Evolutionary conservation across 768 basidiomycete genomes (phyloP).

Genomic region (Lyophyllum decastes): DNA sequence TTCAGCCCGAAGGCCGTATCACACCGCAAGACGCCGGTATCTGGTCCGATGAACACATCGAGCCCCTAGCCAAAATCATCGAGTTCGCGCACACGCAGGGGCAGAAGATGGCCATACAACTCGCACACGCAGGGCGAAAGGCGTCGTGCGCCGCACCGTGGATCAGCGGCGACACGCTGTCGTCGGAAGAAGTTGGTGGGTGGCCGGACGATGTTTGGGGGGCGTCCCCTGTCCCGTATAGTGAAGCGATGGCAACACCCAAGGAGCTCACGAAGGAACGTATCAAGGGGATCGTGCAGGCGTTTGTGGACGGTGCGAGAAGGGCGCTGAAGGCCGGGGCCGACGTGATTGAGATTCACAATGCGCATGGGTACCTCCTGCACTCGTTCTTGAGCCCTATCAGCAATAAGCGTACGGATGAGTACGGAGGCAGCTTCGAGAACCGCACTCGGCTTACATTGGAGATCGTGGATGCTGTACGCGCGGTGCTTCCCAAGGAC

Average conservation of each 20-base stretch:
- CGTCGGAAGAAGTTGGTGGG: conserved; percentile 42
- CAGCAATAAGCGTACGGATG: conserved; percentile 63
- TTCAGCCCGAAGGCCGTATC: conserved; percentile 64
- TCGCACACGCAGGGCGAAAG: conserved; percentile 80
- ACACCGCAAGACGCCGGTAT: conserved; percentile 65
- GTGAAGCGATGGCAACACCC: conserved; percentile 47
- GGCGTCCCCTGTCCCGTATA: conserved; percentile 52
- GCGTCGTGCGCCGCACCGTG: conserved; percentile 66
- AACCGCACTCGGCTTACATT: conserved; percentile 64
- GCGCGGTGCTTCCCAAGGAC: conserved; percentile 55
- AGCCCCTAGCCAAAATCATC: conserved; percentile 48
- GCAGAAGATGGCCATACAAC: conserved; percentile 72
- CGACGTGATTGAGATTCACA: conserved; percentile 63
- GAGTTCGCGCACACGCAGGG: conserved; percentile 74
- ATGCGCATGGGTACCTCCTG: conserved; percentile 64
- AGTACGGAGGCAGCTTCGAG: conserved; percentile 73
- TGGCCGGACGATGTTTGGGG: conserved; percentile 58
- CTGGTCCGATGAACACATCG: conserved; percentile 63
- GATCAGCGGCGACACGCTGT: conserved; percentile 39
- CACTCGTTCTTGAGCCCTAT: conserved; percentile 59
- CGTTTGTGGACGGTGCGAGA: conserved; percentile 53
- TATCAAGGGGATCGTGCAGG: conserved; percentile 56
- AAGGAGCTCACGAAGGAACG: conserved; percentile 57
- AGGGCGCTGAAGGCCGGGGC: conserved; percentile 61
- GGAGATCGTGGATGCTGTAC: conserved; percentile 64